Evolutionary conservation across 768 basidiomycete genomes (phyloP).

Genomic region (Tricholoma sp.): DNA sequence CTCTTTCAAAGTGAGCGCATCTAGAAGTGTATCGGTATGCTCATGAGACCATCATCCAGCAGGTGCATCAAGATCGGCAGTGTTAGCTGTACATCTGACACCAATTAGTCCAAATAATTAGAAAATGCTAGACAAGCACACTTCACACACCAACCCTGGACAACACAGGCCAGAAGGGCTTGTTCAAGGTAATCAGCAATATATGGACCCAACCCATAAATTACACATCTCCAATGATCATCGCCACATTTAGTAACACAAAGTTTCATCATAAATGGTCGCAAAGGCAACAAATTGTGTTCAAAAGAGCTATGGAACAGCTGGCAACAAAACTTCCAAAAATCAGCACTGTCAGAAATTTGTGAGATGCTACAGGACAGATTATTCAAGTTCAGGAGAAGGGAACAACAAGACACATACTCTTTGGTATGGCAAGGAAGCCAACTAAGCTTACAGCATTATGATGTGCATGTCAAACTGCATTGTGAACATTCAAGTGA

Average conservation of each 20-base stretch:
- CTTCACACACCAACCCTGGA: not conserved
- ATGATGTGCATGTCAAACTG: not conserved
- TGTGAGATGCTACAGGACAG: conserved; percentile 8
- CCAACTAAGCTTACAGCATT: conserved; percentile 2
- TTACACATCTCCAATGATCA: conserved; percentile 20
- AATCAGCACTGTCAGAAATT: conserved; percentile 10
- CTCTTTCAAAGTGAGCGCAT: too few relatives aligned
- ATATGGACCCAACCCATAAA: conserved; percentile 28
- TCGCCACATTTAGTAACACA: conserved; percentile 21
- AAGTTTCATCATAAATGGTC: conserved; percentile 21
- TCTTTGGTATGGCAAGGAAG: conserved; percentile 9
- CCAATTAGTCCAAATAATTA: too few relatives aligned
- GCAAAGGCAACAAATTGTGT: conserved; percentile 12
- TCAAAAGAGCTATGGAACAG: conserved; percentile 25
- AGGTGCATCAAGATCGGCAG: too few relatives aligned
- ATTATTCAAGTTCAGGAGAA: not conserved
- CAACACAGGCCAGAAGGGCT: too few relatives aligned
- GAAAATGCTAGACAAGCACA: too few relatives aligned
- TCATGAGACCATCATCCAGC: too few relatives aligned
- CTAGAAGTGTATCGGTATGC: too few relatives aligned
- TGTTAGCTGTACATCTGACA: too few relatives aligned
- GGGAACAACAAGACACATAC: not conserved
- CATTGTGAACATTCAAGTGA: conserved; percentile 11
- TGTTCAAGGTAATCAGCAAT: conserved; percentile 34
- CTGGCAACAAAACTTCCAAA: conserved; percentile 22